phyloP scores from a whole-genome alignment of 257 asterid species.

The Solanum infundibuliforme region DNA sequence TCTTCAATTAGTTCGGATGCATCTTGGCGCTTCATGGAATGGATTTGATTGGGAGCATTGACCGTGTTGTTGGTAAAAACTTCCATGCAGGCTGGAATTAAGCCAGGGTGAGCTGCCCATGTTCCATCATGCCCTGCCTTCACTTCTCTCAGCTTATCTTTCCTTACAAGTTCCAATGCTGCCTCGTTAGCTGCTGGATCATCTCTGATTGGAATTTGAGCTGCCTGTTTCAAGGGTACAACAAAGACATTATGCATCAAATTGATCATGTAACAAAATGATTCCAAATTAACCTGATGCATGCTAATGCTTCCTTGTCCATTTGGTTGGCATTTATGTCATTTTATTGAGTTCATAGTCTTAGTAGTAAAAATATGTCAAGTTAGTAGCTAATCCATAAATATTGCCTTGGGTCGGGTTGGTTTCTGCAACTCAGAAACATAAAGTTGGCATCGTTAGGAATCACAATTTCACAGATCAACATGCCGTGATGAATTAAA shows the following conservation, averaged over 20 bases:
- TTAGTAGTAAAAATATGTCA: neutral
- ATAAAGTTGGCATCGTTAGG: neutral
- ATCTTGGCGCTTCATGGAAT: slow-evolving; percentile 46
- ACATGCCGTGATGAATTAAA: neutral
- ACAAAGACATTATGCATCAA: neutral
- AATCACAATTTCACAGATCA: neutral
- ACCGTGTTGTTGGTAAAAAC: slow-evolving; percentile 59
- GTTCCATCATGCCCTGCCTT: slow-evolving; percentile 96
- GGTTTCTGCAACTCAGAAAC: neutral
- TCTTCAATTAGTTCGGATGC: slow-evolving; percentile 41
- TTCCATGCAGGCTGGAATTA: slow-evolving; percentile 58
- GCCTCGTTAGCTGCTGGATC: slow-evolving; percentile 75
- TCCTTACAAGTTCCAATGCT: slow-evolving; percentile 60
- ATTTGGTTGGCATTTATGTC: neutral
- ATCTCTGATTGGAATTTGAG: slow-evolving; percentile 87
- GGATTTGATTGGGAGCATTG: slow-evolving; percentile 52
- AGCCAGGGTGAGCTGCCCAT: slow-evolving; percentile 99
- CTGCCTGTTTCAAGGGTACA: slow-evolving; percentile 47
- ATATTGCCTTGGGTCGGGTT: neutral
- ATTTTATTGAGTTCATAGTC: neutral
- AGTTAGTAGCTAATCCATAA: neutral
- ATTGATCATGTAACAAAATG: neutral
- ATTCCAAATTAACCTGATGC: neutral
- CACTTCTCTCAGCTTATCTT: slow-evolving; percentile 78
- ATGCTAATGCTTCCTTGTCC: neutral